A percentile compares a stretch with the other conserved stretches of the same genome.
phyloP scores from a whole-genome alignment of 169 alveolate genomes.

The Eimeria falciformis region DNA sequence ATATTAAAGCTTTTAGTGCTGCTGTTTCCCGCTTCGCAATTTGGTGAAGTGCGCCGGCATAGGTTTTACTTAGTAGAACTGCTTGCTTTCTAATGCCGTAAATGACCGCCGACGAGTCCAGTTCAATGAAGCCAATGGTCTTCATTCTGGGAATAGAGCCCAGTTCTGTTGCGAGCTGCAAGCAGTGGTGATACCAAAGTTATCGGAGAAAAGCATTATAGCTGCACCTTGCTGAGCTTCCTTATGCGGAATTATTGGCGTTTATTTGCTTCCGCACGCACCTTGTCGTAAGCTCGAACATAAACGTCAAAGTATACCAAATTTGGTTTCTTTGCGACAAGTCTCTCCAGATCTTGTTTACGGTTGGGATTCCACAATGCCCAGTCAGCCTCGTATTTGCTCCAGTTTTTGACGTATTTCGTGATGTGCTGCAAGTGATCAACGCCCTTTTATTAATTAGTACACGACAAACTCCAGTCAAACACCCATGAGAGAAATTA shows the following conservation, averaged over 20 bases:
- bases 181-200: neutral
- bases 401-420: conserved; percentile 82
- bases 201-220: neutral
- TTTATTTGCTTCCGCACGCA: conserved; percentile 5
- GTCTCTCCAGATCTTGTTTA: conserved; percentile 80
- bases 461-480: neutral
- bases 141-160: conserved; percentile 57
- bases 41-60: conserved; percentile 79
- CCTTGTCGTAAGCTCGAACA: conserved; percentile 78
- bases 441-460: neutral
- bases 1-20: conserved; percentile 28
- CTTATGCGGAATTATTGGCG: no score
- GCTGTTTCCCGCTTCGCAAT: conserved; percentile 77
- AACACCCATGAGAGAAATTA: neutral
- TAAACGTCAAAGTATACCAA: conserved; percentile 81
- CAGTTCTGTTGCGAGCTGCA: conserved; percentile 77
- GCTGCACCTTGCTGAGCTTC: neutral
- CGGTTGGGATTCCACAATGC: conserved; percentile 83
- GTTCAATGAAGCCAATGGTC: conserved; percentile 82
- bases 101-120: conserved; percentile 82
- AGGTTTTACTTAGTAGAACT: conserved; percentile 80
- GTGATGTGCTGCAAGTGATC: conserved; percentile 70
- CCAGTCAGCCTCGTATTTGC: conserved; percentile 84
- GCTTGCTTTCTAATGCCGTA: conserved; percentile 83
- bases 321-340: conserved; percentile 76